A percentile compares a stretch with the other conserved stretches of the same genome.
These are phyloP conservation scores for Silene latifolia DNA, from an alignment of 148 eudicot species.

Conservation along the genomic window DNA sequence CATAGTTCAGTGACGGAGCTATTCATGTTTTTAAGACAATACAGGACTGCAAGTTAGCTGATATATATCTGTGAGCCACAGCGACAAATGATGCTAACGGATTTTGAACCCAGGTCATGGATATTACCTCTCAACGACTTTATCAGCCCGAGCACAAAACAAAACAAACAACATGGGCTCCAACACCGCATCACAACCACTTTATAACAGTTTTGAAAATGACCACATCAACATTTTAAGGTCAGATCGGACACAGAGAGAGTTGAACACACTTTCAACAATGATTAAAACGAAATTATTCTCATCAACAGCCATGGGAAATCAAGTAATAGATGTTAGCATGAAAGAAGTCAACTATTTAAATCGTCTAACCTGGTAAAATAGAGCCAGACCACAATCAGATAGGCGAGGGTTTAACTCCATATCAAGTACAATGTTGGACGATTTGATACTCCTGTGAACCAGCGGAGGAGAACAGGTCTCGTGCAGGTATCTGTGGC, in stretches of 20 bases:
- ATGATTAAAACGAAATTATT: neutral
- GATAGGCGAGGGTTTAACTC: conserved; percentile 61
- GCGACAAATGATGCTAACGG: too few relatives aligned
- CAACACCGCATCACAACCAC: too few relatives aligned
- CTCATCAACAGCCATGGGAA: neutral
- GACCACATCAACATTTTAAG: too few relatives aligned
- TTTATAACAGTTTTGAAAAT: too few relatives aligned
- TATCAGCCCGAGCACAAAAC: too few relatives aligned
- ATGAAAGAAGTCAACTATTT: neutral
- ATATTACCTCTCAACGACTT: too few relatives aligned
- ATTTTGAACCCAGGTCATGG: too few relatives aligned
- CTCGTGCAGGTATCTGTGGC: conserved; percentile 59
- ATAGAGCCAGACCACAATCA: conserved; percentile 54
- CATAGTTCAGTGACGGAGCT: neutral
- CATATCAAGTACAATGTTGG: conserved; percentile 61
- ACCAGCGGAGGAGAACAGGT: conserved; percentile 45
- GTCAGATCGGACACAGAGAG: neutral
- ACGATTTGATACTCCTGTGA: conserved; percentile 57
- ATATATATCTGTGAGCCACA: neutral
- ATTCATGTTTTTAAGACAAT: neutral
- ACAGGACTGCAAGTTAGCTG: neutral
- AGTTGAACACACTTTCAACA: neutral
- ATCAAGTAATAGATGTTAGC: neutral
- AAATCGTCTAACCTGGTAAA: conserved; percentile 37
- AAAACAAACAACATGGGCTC: too few relatives aligned